These are phyloP conservation scores for Xylaria castorea DNA, from an alignment of 495 filamentous ascomycete species.

Conservation along the genomic window DNA sequence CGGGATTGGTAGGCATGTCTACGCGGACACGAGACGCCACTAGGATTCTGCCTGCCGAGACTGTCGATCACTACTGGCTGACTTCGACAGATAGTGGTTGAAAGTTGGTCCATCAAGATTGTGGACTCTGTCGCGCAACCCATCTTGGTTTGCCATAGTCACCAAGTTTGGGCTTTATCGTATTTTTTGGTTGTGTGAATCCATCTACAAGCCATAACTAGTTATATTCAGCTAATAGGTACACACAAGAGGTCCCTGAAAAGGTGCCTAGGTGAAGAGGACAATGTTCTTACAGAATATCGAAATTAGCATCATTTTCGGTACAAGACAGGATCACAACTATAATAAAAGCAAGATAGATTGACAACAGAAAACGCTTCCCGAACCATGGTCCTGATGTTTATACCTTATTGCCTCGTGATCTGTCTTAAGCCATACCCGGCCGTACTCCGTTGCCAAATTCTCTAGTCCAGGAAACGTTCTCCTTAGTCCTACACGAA, in stretches of 20 bases:
- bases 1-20: neutral
- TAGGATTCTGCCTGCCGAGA: neutral
- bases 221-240: neutral
- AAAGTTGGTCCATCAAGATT: neutral
- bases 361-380: neutral
- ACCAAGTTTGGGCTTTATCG: neutral
- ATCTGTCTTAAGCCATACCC: constrained; percentile 14
- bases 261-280: neutral
- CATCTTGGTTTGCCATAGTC: neutral
- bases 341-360: neutral
- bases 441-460: constrained; percentile 14
- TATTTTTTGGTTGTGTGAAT: neutral
- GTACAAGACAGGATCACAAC: neutral
- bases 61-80: neutral
- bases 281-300: constrained; percentile 3
- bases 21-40: constrained; percentile 2
- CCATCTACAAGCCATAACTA: neutral
- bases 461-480: neutral
- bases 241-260: neutral
- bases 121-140: neutral
- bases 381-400: constrained; percentile 9
- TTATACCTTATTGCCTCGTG: constrained; percentile 11
- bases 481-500: constrained; percentile 5
- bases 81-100: neutral
- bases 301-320: neutral